Conservation (phyloP, 2,329 filamentous ascomycete genomes). For the Phoma sp. region DNA sequence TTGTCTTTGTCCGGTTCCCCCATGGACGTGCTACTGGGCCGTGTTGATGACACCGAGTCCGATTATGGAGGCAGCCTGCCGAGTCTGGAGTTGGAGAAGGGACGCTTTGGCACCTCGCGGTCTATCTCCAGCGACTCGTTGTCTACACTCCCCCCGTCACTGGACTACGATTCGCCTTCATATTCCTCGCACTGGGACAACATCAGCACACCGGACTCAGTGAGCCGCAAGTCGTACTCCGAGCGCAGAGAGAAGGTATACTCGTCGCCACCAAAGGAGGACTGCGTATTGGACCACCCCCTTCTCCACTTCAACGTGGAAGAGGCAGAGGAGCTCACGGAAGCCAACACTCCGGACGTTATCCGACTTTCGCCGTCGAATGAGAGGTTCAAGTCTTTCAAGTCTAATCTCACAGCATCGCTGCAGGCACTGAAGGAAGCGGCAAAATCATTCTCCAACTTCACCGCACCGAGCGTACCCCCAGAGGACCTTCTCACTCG, state of each 20-base stretch:
- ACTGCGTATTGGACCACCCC: conserved; percentile 64
- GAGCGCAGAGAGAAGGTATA: conserved; percentile 55
- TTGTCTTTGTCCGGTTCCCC: conserved; percentile 53
- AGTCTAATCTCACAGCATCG: conserved; percentile 68
- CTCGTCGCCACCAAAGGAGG: conserved; percentile 57
- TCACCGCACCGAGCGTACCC: conserved; percentile 59
- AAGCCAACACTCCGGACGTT: conserved; percentile 36
- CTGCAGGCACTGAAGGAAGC: conserved; percentile 66
- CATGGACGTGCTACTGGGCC: conserved; percentile 63
- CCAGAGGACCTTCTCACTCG: conserved; percentile 66
- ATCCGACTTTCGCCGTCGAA: conserved; percentile 30
- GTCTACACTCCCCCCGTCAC: conserved; percentile 54
- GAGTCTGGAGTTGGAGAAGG: conserved; percentile 54
- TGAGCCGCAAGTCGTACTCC: conserved; percentile 31
- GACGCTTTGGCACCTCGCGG: conserved; percentile 44
- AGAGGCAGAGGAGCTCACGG: conserved; percentile 42
- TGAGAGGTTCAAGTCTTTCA: conserved; percentile 58
- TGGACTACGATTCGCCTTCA: conserved; percentile 55
- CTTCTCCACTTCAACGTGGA: conserved; percentile 53
- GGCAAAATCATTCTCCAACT: conserved; percentile 66
- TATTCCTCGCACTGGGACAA: conserved; percentile 51
- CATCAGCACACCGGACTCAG: conserved; percentile 43
- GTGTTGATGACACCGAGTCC: conserved; percentile 55
- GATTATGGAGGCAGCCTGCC: conserved; percentile 47
- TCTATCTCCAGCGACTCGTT: conserved; percentile 65